These are phyloP conservation scores for Allium sativum DNA, from an alignment of 106 monocot species.

Conservation along the genomic window DNA sequence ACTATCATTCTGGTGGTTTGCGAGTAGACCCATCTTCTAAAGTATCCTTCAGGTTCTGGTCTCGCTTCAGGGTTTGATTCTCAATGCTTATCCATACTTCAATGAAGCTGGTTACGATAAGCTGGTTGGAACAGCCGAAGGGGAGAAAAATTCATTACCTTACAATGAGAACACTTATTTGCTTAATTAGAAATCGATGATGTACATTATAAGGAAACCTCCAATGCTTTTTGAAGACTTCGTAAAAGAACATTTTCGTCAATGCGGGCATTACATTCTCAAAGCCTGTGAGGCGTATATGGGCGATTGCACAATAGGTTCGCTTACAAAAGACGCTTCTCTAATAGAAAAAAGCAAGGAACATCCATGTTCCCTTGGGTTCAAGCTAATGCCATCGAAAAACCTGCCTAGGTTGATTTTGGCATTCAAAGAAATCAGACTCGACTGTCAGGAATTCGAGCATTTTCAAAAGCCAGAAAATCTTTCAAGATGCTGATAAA, in stretches of 20 bases:
- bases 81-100: slow-evolving; percentile 92
- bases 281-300: slow-evolving; percentile 70
- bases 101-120: slow-evolving; percentile 99
- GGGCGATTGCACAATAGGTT: slow-evolving; percentile 44
- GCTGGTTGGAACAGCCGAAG: slow-evolving; percentile 87
- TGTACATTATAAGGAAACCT: slow-evolving; percentile 72
- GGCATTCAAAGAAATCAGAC: slow-evolving; percentile 37
- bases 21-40: slow-evolving; percentile 71
- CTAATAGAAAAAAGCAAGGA: slow-evolving; percentile 39
- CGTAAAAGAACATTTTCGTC: slow-evolving; percentile 46
- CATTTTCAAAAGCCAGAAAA: slow-evolving; percentile 14
- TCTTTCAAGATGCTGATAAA: background rate
- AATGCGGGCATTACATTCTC: slow-evolving; percentile 46
- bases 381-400: slow-evolving; percentile 70
- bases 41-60: slow-evolving; percentile 95
- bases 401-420: slow-evolving; percentile 40
- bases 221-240: slow-evolving; percentile 86
- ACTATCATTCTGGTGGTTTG: slow-evolving; percentile 94
- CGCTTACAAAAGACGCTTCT: slow-evolving; percentile 45
- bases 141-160: slow-evolving; percentile 85
- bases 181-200: slow-evolving; percentile 78
- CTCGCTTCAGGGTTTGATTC: slow-evolving; percentile 89
- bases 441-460: slow-evolving; percentile 34
- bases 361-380: slow-evolving; percentile 48
- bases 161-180: slow-evolving; percentile 97